Evolutionary conservation across 2,329 filamentous ascomycete genomes (phyloP).

Genomic region (Beauveria australis): DNA sequence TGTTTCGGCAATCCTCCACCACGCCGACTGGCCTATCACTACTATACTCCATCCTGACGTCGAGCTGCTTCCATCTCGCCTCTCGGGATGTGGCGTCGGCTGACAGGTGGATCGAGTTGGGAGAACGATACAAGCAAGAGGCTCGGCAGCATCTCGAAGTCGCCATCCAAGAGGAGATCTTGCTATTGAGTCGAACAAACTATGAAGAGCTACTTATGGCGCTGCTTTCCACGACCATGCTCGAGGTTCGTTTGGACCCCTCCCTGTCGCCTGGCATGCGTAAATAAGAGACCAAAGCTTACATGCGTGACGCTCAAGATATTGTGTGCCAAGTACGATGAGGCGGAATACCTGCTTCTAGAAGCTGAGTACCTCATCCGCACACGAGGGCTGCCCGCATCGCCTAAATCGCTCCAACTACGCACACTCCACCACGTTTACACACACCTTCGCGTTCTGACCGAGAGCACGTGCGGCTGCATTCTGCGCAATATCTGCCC

Average conservation of each 20-base stretch:
- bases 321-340: background rate
- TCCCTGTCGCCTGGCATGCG: background rate
- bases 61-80: background rate
- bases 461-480: constrained; percentile 7
- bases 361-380: constrained; percentile 6
- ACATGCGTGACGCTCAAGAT: background rate
- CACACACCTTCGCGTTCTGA: constrained; percentile 3
- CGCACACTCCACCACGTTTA: constrained; percentile 3
- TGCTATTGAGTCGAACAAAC: background rate
- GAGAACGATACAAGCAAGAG: background rate
- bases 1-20: background rate
- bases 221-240: background rate
- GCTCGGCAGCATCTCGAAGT: background rate
- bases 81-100: background rate
- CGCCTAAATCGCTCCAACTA: background rate
- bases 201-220: constrained; percentile 3
- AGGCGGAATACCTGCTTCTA: constrained; percentile 2
- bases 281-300: background rate
- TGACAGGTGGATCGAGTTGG: background rate
- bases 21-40: background rate
- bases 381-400: background rate
- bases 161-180: background rate
- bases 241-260: background rate
- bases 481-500: constrained; percentile 3
- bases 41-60: background rate